phyloP scores from a whole-genome alignment of 345 rosid genomes.

The Salix koriyanagi region DNA sequence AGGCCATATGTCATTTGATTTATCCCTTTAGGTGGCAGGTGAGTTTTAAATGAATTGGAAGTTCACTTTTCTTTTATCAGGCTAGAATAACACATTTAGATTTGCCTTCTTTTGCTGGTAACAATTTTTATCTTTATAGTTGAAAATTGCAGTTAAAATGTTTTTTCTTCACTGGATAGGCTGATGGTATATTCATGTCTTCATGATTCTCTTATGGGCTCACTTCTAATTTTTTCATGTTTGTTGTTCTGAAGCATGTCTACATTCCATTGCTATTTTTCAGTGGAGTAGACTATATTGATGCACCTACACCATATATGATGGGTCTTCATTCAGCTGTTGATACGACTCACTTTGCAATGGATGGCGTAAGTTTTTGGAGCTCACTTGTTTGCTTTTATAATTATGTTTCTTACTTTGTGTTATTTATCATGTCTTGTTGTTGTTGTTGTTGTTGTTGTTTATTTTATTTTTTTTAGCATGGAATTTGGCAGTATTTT shows the following conservation, averaged over 20 bases:
- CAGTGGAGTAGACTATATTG: constrained; percentile 99
- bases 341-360: constrained; percentile 74
- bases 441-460: neutral
- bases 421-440: neutral
- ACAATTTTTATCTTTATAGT: neutral
- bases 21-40: constrained; percentile 99
- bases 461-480: neutral
- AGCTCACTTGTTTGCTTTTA: neutral
- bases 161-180: constrained; percentile 3
- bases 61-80: neutral
- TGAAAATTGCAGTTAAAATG: neutral
- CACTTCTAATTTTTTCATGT: constrained; percentile 46
- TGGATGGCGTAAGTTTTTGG: constrained; percentile 88
- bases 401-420: constrained; percentile 3
- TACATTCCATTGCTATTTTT: constrained; percentile 99
- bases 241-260: constrained; percentile 92
- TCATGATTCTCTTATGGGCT: constrained; percentile 12
- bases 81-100: neutral
- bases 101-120: neutral
- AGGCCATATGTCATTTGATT: constrained; percentile 94
- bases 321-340: constrained; percentile 99
- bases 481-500: neutral
- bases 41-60: constrained; percentile 10
- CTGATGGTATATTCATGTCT: neutral
- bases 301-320: constrained; percentile 99